Evolutionary conservation across 1,284 basidiomycete genomes (phyloP), one percentile per base, ranked within the genome.

Genomic region (Tetrapyrgos nigripes): DNA sequence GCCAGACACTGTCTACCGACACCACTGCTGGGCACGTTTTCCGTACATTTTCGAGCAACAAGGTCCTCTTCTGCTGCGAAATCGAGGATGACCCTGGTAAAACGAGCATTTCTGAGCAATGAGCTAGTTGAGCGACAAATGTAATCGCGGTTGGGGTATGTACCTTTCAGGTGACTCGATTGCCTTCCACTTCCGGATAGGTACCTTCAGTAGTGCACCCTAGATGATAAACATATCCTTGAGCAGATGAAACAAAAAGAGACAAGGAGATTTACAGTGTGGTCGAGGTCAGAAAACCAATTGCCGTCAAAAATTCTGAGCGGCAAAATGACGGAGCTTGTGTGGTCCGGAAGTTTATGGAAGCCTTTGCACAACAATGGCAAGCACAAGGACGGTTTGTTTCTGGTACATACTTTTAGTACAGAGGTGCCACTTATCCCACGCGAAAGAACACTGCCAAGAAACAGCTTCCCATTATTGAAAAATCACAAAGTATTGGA

Each of bases 1-100:
- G 72, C 80, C 91, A 95, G 61, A 96, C 79, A 6, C 93, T 89
- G 66, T 98, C 94, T 51, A 98, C 74, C 10, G 89, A 86, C 6
- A 76, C 69, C 66, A 97, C 75, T 40, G 79, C 73, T 1, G 88
- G 77, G 47, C 81, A 76, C 54, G 71, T 70, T 47, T 77, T 71
- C 68, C 89, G 88, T 58, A 96, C 83, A 47, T 81, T 75, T 53
- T 79, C 77, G 56, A 97, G 80, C 27, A 96, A 83, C 46, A 82
- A 82, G 50, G 85, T 80, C 57, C 92, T 88, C 73, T 92, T 94
- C 11, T 88, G 82, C 40, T 76, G 74, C 3, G 93, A 91, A 59
- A 93, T 76, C 13, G 85, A 84, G 8, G 93, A 94, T 43, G 87
- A 84, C 51, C 93, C 94, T 47, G 78, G 75, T 11, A 95, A 79